Evolutionary conservation across 495 filamentous ascomycete species (phyloP).

Genomic region (Podospora pseudocomata): DNA sequence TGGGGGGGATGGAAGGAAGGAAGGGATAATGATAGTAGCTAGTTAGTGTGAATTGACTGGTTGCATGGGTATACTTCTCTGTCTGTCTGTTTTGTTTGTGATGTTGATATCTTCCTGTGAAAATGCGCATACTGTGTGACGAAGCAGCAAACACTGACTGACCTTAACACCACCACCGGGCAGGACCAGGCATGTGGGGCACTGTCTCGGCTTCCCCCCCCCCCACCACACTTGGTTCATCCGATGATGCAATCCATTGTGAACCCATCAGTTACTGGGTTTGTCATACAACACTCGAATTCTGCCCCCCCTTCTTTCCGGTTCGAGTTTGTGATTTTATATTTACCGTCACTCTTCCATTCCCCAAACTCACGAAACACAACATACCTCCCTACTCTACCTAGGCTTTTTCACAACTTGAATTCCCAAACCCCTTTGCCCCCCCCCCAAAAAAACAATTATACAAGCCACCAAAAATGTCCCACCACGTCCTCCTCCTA

Average conservation of each 20-base stretch:
- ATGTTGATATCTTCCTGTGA: not conserved
- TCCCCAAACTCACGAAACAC: no score
- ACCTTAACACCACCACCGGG: not conserved
- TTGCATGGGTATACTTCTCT: not conserved
- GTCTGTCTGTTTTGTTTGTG: not conserved
- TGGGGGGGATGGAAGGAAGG: not conserved
- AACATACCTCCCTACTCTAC: no score
- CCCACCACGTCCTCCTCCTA: conserved; percentile 62
- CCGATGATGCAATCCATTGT: conserved; percentile 5
- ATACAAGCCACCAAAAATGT: conserved; percentile 6
- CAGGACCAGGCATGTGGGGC: no score
- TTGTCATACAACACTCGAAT: no score
- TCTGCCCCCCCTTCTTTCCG: no score
- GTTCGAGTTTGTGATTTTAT: no score
- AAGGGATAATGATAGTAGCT: not conserved
- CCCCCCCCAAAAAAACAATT: not conserved
- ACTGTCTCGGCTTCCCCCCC: no score
- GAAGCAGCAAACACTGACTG: not conserved
- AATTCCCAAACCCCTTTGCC: no score
- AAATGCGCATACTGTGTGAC: not conserved
- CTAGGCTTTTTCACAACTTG: no score
- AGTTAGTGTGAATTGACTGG: not conserved
- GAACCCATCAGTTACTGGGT: no score
- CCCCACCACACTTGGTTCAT: not conserved
- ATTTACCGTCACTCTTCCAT: no score